A percentile compares a stretch with the other conserved stretches of the same genome.
Conservation (phyloP, 2,329 filamentous ascomycete genomes). For the Myotisia sp. region DNA sequence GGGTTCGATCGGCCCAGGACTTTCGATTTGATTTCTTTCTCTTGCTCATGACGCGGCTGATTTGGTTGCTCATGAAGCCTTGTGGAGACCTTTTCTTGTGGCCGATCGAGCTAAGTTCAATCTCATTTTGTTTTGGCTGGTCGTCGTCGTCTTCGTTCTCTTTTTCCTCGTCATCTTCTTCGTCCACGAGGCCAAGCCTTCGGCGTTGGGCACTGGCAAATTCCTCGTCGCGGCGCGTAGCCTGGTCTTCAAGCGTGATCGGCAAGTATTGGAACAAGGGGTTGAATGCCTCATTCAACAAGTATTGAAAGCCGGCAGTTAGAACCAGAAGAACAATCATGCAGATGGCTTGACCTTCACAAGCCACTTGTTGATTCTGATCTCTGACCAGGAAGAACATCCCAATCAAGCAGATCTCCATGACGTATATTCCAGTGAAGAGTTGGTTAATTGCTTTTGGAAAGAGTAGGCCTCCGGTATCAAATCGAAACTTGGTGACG, state of each 20-base stretch:
- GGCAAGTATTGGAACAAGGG: constrained; percentile 81
- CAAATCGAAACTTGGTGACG: constrained; percentile 73
- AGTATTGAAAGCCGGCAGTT: constrained; percentile 62
- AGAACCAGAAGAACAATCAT: constrained; percentile 65
- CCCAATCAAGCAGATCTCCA: constrained; percentile 81
- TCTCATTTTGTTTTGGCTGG: constrained; percentile 21
- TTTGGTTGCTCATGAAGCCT: constrained; percentile 8
- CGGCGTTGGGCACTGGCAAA: constrained; percentile 67
- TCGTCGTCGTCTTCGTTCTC: constrained; percentile 31
- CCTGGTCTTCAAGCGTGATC: constrained; percentile 91
- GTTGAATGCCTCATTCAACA: constrained; percentile 69
- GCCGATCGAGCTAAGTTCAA: constrained; percentile 26
- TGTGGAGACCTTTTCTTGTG: constrained; percentile 9
- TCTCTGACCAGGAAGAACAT: constrained; percentile 69
- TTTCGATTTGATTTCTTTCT: constrained; percentile 13
- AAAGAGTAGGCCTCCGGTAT: constrained; percentile 86
- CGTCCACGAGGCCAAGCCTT: constrained; percentile 47
- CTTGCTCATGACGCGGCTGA: constrained; percentile 14
- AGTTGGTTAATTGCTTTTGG: constrained; percentile 88
- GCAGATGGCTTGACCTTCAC: constrained; percentile 61
- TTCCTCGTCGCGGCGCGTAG: constrained; percentile 74
- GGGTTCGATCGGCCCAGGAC: constrained; percentile 33
- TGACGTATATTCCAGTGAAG: constrained; percentile 86
- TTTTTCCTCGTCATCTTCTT: constrained; percentile 37
- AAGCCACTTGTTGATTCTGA: constrained; percentile 39